Percentiles rank a stretch among this genome's conserved stretches.
Evolutionary conservation across 179 eudicot species (phyloP).

Genomic region (Beta corolliflora): DNA sequence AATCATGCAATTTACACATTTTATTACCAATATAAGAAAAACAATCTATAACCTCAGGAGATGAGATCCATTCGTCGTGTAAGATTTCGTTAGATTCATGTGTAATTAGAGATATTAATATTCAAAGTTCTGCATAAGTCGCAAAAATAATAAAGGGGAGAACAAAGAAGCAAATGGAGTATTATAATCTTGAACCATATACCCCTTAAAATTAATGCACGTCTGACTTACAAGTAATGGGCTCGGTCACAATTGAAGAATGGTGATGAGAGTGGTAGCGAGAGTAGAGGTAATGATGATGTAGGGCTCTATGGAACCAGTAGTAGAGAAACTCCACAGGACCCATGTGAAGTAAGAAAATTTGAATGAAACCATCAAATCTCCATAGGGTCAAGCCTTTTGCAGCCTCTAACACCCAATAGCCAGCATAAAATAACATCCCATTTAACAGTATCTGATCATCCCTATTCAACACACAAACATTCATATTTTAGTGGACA

Average conservation of each 20-base stretch:
- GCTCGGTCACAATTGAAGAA: conserved; percentile 69
- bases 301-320: conserved; percentile 69
- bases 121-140: too few relatives aligned
- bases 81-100: too few relatives aligned
- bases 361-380: conserved; percentile 39
- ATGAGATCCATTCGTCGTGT: too few relatives aligned
- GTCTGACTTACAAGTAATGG: conserved; percentile 48
- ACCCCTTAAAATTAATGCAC: too few relatives aligned
- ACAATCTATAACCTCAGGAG: too few relatives aligned
- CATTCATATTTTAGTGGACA: too few relatives aligned
- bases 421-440: conserved; percentile 35
- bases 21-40: too few relatives aligned
- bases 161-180: too few relatives aligned
- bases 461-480: conserved; percentile 44
- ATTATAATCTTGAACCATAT: too few relatives aligned
- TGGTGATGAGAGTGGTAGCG: conserved; percentile 81
- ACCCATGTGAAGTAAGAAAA: conserved; percentile 45
- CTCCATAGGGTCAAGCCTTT: conserved; percentile 48
- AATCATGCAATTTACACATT: too few relatives aligned
- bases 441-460: conserved; percentile 58
- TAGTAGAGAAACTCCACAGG: conserved; percentile 72
- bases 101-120: too few relatives aligned
- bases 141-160: too few relatives aligned
- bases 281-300: conserved; percentile 68
- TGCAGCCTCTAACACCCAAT: conserved; percentile 11